These are phyloP conservation scores for slime mould (Dictyostelium discoideum) DNA, from an alignment of 78 protist species.

Conservation along the genomic window DNA sequence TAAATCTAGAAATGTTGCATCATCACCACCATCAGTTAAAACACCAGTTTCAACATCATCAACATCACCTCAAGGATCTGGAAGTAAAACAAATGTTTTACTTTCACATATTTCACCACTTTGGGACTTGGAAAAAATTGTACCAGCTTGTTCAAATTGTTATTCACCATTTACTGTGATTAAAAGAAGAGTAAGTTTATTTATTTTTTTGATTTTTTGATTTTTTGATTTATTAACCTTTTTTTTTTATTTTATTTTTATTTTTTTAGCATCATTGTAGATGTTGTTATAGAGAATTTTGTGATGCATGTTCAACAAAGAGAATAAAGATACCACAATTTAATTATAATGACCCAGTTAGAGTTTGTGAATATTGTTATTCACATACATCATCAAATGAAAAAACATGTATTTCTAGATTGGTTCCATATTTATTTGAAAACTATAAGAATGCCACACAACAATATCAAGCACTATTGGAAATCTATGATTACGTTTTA, in stretches of 20 bases:
- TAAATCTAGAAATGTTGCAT: constrained; percentile 21
- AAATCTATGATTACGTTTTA: constrained; percentile 55
- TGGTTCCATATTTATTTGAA: constrained; percentile 61
- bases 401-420: constrained; percentile 68
- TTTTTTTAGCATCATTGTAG: constrained; percentile 64
- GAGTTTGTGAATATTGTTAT: constrained; percentile 69
- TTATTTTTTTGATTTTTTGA: background rate
- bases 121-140: constrained; percentile 65
- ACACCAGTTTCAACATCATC: background rate
- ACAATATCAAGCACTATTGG: constrained; percentile 68
- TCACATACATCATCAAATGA: constrained; percentile 46
- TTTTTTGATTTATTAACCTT: background rate
- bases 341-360: constrained; percentile 59
- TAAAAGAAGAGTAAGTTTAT: constrained; percentile 49
- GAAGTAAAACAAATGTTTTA: constrained; percentile 25
- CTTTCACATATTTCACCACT: constrained; percentile 58
- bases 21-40: constrained; percentile 26
- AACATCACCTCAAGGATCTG: constrained; percentile 6
- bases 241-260: background rate
- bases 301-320: constrained; percentile 58
- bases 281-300: constrained; percentile 79
- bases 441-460: constrained; percentile 39
- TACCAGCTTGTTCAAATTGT: constrained; percentile 69
- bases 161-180: constrained; percentile 66
- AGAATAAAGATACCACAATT: constrained; percentile 75